Evolutionary conservation across 441 rosid species (phyloP).

Genomic region (Mallotus japonicus): DNA sequence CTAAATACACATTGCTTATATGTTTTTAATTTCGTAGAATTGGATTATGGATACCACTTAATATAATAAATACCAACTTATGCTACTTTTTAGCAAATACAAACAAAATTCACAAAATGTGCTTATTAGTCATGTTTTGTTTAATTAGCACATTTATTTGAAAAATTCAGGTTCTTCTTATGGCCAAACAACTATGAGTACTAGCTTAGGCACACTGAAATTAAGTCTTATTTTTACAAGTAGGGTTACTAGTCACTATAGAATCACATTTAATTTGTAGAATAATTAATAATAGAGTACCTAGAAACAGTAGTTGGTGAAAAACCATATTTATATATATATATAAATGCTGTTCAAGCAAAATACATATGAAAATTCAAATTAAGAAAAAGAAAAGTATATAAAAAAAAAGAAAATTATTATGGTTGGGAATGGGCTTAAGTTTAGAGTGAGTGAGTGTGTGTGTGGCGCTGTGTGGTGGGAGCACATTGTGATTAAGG

Average conservation of each 20-base stretch:
- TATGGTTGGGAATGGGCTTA: background rate
- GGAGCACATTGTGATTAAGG: constrained; percentile 10
- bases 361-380: no score
- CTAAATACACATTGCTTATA: no score
- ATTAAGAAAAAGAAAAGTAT: no score
- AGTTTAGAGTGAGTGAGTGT: background rate
- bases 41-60: constrained; percentile 1
- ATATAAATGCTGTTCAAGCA: no score
- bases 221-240: no score
- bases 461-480: background rate
- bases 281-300: no score
- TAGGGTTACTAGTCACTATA: no score
- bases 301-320: no score
- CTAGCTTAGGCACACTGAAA: background rate
- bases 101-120: constrained; percentile 1
- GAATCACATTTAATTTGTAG: no score
- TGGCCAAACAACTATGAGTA: background rate
- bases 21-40: background rate
- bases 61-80: constrained; percentile 8
- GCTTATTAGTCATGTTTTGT: background rate
- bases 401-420: no score
- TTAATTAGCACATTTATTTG: background rate
- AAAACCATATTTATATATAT: no score
- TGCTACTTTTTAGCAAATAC: background rate
- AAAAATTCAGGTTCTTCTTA: background rate